Evolutionary conservation across 106 monocot species (phyloP).

Genomic region (Xerophyta viscosa): DNA sequence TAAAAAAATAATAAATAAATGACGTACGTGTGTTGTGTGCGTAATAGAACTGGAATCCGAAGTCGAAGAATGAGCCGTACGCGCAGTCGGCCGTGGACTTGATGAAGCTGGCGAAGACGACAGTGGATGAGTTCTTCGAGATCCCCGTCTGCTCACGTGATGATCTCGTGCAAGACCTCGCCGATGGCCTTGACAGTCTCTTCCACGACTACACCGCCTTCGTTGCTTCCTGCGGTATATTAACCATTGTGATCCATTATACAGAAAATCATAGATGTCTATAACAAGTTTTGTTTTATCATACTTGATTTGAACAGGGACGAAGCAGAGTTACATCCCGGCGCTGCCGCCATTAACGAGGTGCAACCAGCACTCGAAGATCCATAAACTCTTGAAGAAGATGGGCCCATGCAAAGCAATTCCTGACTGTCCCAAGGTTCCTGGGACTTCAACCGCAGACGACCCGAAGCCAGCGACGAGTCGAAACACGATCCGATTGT

Average conservation of each 20-base stretch:
- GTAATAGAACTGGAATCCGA: constrained; percentile 68
- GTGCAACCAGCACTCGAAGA: constrained; percentile 82
- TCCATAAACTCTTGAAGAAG: constrained; percentile 66
- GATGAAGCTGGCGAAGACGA: constrained; percentile 67
- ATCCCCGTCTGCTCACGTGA: constrained; percentile 54
- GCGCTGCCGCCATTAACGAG: constrained; percentile 65
- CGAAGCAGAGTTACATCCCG: constrained; percentile 72
- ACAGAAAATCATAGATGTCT: too few species aligned
- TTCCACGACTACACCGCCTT: constrained; percentile 73
- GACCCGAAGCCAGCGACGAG: constrained; percentile 6
- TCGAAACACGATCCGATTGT: constrained; percentile 5
- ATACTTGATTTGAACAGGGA: constrained; percentile 27
- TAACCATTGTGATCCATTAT: too few species aligned
- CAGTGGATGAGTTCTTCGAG: constrained; percentile 78
- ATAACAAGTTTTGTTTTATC: too few species aligned
- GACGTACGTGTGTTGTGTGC: too few species aligned
- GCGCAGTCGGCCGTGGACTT: constrained; percentile 65
- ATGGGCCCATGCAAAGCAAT: constrained; percentile 49
- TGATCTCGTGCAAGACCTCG: constrained; percentile 55
- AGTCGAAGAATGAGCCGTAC: constrained; percentile 58
- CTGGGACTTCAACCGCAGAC: not conserved
- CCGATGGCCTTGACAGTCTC: constrained; percentile 57
- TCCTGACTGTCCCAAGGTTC: not conserved
- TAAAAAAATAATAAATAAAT: too few species aligned
- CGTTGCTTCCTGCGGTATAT: constrained; percentile 81